phyloP scores from a whole-genome alignment of 1,284 basidiomycete genomes.

The Rhodotorula sp. region DNA sequence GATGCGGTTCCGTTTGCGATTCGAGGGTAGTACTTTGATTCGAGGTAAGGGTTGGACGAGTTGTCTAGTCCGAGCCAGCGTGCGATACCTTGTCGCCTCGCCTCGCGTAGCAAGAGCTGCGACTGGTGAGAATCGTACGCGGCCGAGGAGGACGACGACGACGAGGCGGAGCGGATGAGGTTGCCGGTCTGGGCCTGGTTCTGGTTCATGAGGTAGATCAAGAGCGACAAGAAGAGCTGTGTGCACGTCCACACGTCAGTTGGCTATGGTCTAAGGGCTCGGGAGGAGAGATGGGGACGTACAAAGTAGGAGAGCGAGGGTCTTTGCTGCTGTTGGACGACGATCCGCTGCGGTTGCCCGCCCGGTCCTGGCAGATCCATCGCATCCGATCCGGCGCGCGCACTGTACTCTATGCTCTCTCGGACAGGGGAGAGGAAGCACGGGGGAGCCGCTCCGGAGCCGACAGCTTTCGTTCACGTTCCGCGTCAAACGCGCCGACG shows the following conservation, averaged over 20 bases:
- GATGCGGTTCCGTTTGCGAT: constrained; percentile 19
- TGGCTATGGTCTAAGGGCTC: neutral
- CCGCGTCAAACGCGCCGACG: neutral
- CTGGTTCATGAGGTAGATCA: constrained; percentile 42
- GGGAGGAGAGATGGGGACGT: neutral
- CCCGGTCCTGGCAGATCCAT: constrained; percentile 5
- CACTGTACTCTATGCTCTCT: too few species aligned
- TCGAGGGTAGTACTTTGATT: constrained; percentile 18
- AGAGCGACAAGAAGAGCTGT: constrained; percentile 39
- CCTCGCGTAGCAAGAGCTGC: constrained; percentile 14
- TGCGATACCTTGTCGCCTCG: constrained; percentile 22
- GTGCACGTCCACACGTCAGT: neutral
- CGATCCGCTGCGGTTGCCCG: neutral
- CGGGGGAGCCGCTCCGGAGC: neutral
- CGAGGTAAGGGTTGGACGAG: neutral
- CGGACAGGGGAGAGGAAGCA: too few species aligned
- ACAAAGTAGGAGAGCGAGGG: constrained; percentile 40
- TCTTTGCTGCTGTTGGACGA: constrained; percentile 21
- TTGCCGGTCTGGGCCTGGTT: neutral
- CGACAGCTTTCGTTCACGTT: too few species aligned
- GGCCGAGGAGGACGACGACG: neutral
- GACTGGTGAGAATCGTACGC: neutral
- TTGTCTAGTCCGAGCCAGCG: constrained; percentile 23
- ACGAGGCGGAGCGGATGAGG: neutral
- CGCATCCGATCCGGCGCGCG: neutral